These are phyloP conservation scores for Pichia sp. DNA, from an alignment of 1,139 yeast genomes.

Conservation along the genomic window DNA sequence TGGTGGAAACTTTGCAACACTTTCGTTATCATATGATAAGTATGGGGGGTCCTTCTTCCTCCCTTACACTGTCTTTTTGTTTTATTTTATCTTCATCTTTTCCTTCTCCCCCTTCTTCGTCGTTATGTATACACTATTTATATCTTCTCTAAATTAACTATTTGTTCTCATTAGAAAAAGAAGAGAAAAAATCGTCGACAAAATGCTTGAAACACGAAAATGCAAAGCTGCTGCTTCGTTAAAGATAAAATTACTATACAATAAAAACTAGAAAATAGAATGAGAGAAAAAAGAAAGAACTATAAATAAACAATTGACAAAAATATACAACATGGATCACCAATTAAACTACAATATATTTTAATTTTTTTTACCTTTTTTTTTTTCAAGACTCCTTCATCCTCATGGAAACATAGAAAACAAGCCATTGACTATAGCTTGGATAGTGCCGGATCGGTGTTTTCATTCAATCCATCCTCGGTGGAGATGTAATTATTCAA, in stretches of 20 bases:
- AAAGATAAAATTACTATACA: background rate
- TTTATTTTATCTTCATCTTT: background rate
- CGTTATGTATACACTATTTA: background rate
- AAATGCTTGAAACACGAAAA: background rate
- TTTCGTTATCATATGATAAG: background rate
- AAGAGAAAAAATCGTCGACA: background rate
- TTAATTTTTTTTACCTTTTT: background rate
- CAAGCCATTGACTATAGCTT: conserved; percentile 12
- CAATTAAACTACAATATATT: conserved; percentile 1
- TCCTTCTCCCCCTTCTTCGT: background rate
- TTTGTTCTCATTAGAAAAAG: background rate
- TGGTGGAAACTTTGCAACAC: background rate
- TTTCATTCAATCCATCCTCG: conserved; percentile 15
- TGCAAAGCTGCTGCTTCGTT: background rate
- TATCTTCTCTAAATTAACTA: background rate
- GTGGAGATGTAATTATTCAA: conserved; percentile 4
- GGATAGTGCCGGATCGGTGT: conserved; percentile 24
- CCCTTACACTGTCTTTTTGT: background rate
- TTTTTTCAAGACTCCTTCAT: background rate
- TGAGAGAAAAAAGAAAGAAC: conserved; percentile 4
- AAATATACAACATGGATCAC: conserved; percentile 2
- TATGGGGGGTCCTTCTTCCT: background rate
- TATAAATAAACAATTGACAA: conserved; percentile 1
- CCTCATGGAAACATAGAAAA: background rate
- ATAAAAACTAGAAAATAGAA: background rate